Evolutionary conservation across 768 basidiomycete genomes (phyloP).

Genomic region (Exsudoporus frostii): DNA sequence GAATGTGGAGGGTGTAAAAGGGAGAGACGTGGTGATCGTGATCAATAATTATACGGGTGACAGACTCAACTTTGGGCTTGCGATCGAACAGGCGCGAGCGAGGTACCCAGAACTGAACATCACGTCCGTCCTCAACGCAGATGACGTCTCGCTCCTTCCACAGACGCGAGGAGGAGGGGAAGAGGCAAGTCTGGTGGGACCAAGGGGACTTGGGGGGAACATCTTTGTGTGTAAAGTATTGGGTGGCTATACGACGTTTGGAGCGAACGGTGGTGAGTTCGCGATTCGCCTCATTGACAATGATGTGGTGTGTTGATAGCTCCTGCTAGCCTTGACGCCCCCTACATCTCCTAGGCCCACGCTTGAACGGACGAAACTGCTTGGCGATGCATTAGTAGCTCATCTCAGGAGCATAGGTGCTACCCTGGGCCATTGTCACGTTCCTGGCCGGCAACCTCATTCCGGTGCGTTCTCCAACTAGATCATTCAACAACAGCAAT

Average conservation of each 20-base stretch:
- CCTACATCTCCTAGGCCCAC: constrained; percentile 7
- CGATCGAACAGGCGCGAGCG: constrained; percentile 48
- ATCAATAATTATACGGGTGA: constrained; percentile 56
- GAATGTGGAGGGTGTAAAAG: background rate
- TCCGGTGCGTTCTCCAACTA: constrained; percentile 2
- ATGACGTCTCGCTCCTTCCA: constrained; percentile 49
- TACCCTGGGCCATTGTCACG: constrained; percentile 55
- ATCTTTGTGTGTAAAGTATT: constrained; percentile 56
- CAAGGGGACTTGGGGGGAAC: constrained; percentile 47
- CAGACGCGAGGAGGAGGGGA: constrained; percentile 4
- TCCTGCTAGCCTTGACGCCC: background rate
- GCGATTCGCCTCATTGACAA: constrained; percentile 15
- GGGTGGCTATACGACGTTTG: constrained; percentile 40
- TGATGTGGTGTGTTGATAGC: background rate
- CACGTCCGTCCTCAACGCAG: constrained; percentile 49
- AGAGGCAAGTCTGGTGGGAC: constrained; percentile 38
- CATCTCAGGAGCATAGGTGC: constrained; percentile 35
- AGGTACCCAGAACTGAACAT: constrained; percentile 33
- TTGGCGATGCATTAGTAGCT: constrained; percentile 33
- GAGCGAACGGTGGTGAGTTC: constrained; percentile 36
- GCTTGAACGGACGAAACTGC: constrained; percentile 17
- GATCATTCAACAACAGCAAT: background rate
- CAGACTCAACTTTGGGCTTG: constrained; percentile 57
- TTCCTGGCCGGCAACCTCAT: constrained; percentile 41
- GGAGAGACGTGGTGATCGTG: constrained; percentile 33